Percentiles rank a stretch among this genome's conserved stretches.
phyloP scores from a whole-genome alignment of 345 rosid species.

The Eucalyptus viminalis region DNA sequence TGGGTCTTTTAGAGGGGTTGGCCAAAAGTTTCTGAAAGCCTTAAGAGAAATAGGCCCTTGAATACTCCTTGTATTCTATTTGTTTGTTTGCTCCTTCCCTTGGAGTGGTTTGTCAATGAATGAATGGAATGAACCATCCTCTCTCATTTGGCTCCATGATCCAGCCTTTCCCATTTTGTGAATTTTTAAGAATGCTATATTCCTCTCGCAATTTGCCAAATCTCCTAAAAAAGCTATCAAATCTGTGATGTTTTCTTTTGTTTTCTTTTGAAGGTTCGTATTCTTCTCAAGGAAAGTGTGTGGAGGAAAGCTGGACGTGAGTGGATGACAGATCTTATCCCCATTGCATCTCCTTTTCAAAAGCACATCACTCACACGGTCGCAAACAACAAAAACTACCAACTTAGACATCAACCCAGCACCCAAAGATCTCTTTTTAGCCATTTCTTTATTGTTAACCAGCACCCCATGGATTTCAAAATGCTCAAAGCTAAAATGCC shows the following conservation, averaged over 20 bases:
- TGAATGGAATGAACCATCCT: slow-evolving; percentile 1
- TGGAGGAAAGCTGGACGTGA: neutral
- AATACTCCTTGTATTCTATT: slow-evolving; percentile 18
- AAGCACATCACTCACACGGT: neutral
- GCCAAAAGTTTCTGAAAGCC: slow-evolving; percentile 18
- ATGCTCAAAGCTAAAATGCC: neutral
- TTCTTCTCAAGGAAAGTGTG: neutral
- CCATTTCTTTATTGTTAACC: neutral
- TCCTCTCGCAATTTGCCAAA: neutral
- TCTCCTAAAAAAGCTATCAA: neutral
- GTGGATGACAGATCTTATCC: neutral
- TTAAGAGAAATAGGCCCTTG: slow-evolving; percentile 28
- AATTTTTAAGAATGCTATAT: neutral
- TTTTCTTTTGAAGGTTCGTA: neutral
- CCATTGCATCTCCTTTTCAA: neutral
- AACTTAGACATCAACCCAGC: neutral
- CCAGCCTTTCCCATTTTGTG: neutral
- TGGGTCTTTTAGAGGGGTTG: slow-evolving; percentile 7
- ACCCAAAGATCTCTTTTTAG: neutral
- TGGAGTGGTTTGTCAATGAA: slow-evolving; percentile 23
- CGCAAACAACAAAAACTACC: neutral
- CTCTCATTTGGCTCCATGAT: neutral
- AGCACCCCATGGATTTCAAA: neutral
- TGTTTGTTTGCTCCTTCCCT: slow-evolving; percentile 21
- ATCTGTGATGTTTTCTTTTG: neutral